phyloP scores from a whole-genome alignment of 257 asterid genomes.

The Gentiana macrophylla region DNA sequence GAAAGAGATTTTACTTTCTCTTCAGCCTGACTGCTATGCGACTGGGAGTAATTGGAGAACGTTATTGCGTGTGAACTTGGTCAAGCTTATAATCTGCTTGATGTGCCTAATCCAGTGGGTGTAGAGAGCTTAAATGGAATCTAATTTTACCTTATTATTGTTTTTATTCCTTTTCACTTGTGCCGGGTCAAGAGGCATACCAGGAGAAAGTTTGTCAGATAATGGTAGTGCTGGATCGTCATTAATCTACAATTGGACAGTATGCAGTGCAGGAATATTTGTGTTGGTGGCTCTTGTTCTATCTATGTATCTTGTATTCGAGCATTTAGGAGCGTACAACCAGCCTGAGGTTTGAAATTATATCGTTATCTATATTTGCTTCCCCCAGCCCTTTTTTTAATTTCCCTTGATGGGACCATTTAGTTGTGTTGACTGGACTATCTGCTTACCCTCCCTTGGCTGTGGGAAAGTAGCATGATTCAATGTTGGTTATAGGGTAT shows the following conservation, averaged over 20 bases:
- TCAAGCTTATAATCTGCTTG: not conserved
- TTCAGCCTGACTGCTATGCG: too few relatives aligned
- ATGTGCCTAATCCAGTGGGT: not conserved
- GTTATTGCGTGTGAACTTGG: not conserved
- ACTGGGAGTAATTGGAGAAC: too few relatives aligned
- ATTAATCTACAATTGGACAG: slow-evolving; percentile 52
- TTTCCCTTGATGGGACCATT: not conserved
- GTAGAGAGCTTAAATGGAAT: slow-evolving; percentile 40
- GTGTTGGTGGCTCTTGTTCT: slow-evolving; percentile 73
- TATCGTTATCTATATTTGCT: not conserved
- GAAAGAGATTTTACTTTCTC: too few relatives aligned
- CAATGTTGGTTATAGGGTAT: too few relatives aligned
- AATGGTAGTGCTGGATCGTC: slow-evolving; percentile 36
- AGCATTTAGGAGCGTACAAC: slow-evolving; percentile 84
- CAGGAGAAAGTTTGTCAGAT: slow-evolving; percentile 31
- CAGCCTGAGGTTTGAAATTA: slow-evolving; percentile 69
- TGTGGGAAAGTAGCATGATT: too few relatives aligned
- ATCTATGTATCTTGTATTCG: slow-evolving; percentile 73
- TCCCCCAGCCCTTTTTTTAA: not conserved
- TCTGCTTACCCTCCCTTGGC: too few relatives aligned
- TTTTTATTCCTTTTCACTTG: slow-evolving; percentile 30
- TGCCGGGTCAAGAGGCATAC: slow-evolving; percentile 49
- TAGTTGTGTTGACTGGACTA: not conserved
- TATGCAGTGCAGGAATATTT: slow-evolving; percentile 68
- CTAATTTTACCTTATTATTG: slow-evolving; percentile 39